Base-by-base conservation (phyloP, 305 asterid genomes). In the Solanum hybrid region DNA sequence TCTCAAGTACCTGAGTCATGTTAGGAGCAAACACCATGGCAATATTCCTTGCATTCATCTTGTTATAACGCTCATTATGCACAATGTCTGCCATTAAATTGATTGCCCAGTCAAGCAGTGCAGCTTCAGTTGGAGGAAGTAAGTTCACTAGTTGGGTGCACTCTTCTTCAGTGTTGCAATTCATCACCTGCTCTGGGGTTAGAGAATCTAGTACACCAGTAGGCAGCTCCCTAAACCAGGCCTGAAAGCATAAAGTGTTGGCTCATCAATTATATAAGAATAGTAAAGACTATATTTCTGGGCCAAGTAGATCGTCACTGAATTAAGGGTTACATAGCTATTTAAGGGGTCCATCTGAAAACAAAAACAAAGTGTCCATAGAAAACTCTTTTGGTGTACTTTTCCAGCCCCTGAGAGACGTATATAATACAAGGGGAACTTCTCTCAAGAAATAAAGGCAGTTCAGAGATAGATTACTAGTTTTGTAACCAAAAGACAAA, bases 1-100 rank as follows among this genome's bases (percentile, higher is more conserved):
- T 82, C 57, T 16, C 35, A 51, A 51, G 90, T 18, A 96, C 98
- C 98, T 95, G 94, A 90, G 98, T 95, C 98, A 96, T 96, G 92
- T 95, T 96, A 67, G 98, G 98, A 61, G 98, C 98, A 92, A 96
- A 95, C 11, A 96, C 98, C 98, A 96, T 95, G 20, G 99, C 98
- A 28, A 96, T 94, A 95, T 95, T 96, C 89, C 99, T 91, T 3
- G 96, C 93, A 40, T 96, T 96, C 98, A 96, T 96, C 95, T 95
- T 96, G 95, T 96, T 96, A 67, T 90, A 91, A 35, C 92, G 92
- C 67, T 95, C 94, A 8, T 95, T 91, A 40, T 93, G 92, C 91
- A 93, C 98, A 69, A 95, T 95, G 88, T 95, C 99, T 80, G 95
- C 94, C 99, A 96, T 96, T 88, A 96, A 91, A 92, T 95, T 95